Evolutionary conservation across 2,329 filamentous ascomycete genomes (phyloP).

Genomic region (Clarireedia monteithiana): DNA sequence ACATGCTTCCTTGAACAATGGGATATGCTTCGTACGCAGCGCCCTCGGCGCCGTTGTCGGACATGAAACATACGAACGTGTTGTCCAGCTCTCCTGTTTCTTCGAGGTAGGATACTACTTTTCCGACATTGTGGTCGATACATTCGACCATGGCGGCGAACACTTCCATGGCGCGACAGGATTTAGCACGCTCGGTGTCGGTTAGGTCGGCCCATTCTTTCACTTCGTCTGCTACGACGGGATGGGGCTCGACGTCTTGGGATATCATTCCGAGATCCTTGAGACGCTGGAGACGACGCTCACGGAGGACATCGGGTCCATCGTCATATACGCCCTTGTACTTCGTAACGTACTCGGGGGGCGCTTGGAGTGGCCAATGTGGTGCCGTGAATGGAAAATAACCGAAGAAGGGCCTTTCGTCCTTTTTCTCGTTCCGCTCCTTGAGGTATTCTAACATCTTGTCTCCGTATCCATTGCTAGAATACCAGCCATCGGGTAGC

Average conservation of each 20-base stretch:
- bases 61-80: conserved; percentile 57
- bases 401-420: conserved; percentile 37
- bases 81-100: conserved; percentile 52
- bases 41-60: conserved; percentile 55
- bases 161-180: conserved; percentile 34
- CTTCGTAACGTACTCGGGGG: conserved; percentile 26
- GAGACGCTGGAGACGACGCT: conserved; percentile 44
- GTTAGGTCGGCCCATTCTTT: conserved; percentile 14
- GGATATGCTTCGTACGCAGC: conserved; percentile 51
- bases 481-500: conserved; percentile 13
- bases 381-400: conserved; percentile 45
- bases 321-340: conserved; percentile 50
- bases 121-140: conserved; percentile 55
- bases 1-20: conserved; percentile 31
- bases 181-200: conserved; percentile 32
- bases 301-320: conserved; percentile 48
- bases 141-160: conserved; percentile 40
- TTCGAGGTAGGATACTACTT: conserved; percentile 43
- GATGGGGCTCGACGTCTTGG: conserved; percentile 15
- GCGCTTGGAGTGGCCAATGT: conserved; percentile 47
- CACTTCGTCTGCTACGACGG: conserved; percentile 12
- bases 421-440: conserved; percentile 5
- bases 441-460: conserved; percentile 13
- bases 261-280: conserved; percentile 41
- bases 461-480: conserved; percentile 8